Evolutionary conservation across 2,329 filamentous ascomycete species (phyloP).

Genomic region (Alternaria triticimaculans): DNA sequence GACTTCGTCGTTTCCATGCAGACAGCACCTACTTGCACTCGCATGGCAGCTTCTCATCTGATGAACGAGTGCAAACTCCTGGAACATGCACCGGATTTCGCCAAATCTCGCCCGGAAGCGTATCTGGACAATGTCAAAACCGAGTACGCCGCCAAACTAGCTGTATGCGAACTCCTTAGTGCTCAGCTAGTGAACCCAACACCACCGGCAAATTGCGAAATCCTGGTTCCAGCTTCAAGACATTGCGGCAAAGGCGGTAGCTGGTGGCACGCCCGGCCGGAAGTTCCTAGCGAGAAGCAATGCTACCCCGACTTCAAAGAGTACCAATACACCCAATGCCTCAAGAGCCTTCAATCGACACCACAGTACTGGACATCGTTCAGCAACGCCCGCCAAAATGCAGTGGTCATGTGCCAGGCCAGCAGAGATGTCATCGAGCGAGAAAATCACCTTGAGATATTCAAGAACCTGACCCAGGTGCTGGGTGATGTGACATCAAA

Average conservation of each 20-base stretch:
- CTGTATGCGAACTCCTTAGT: conserved; percentile 67
- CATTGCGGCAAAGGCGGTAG: conserved; percentile 34
- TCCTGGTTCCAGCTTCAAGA: conserved; percentile 54
- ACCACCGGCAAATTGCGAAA: conserved; percentile 59
- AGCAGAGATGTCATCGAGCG: conserved; percentile 65
- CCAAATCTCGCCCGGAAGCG: conserved; percentile 32
- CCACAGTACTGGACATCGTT: conserved; percentile 70
- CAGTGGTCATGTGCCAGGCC: conserved; percentile 67
- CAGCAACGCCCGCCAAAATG: conserved; percentile 67
- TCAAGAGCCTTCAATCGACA: conserved; percentile 60
- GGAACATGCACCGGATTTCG: conserved; percentile 42
- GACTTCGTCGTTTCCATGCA: conserved; percentile 33
- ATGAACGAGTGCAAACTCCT: conserved; percentile 62
- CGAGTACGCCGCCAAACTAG: conserved; percentile 67
- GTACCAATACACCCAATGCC: conserved; percentile 57
- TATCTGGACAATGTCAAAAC: conserved; percentile 55
- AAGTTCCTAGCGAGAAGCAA: conserved; percentile 23
- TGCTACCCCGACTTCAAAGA: conserved; percentile 46
- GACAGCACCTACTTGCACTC: conserved; percentile 54
- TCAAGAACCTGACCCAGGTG: conserved; percentile 43
- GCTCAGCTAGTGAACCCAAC: conserved; percentile 51
- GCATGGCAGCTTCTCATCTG: conserved; percentile 59
- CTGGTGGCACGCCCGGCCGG: conserved; percentile 28
- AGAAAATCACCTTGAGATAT: conserved; percentile 48
- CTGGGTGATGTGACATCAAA: conserved; percentile 29